Percentiles rank a stretch among this genome's conserved stretches.
Conservation (phyloP, 257 asterid genomes). For the Solanum peruvianum region DNA sequence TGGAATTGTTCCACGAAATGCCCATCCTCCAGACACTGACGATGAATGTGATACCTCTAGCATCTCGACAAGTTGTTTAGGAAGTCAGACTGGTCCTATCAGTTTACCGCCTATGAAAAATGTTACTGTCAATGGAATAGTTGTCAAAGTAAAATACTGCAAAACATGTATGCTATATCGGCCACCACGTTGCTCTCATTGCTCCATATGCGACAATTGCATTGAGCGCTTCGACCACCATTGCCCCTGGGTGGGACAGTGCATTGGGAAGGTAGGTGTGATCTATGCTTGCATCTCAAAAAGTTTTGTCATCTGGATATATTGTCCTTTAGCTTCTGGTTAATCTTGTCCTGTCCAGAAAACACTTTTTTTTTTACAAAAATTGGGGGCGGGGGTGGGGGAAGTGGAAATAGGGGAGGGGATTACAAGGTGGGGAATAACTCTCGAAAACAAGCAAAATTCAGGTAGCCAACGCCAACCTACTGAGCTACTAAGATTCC, state of each 20-base stretch:
- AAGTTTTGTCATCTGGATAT: background rate
- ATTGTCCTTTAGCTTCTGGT: background rate
- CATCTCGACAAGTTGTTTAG: constrained; percentile 7
- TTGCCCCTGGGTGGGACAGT: constrained; percentile 90
- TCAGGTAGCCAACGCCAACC: background rate
- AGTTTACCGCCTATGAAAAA: constrained; percentile 38
- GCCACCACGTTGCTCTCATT: constrained; percentile 87
- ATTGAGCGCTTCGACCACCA: constrained; percentile 83
- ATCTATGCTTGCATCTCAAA: background rate
- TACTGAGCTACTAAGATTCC: background rate
- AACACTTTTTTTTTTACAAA: background rate
- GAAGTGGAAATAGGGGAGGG: background rate
- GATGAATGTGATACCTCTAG: constrained; percentile 4
- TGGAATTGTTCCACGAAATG: constrained; percentile 11
- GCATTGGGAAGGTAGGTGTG: constrained; percentile 61
- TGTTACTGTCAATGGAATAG: constrained; percentile 48
- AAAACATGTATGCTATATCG: constrained; percentile 79
- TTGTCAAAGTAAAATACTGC: constrained; percentile 61
- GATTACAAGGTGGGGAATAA: background rate
- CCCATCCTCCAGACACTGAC: constrained; percentile 1
- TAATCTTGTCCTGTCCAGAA: background rate
- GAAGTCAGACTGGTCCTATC: constrained; percentile 5
- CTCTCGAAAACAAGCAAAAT: background rate
- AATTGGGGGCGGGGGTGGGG: background rate
- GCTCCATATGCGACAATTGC: constrained; percentile 75